These are phyloP conservation scores for Emmonsiellopsis sp. DNA, from an alignment of 2,329 filamentous ascomycete species.

Conservation along the genomic window DNA sequence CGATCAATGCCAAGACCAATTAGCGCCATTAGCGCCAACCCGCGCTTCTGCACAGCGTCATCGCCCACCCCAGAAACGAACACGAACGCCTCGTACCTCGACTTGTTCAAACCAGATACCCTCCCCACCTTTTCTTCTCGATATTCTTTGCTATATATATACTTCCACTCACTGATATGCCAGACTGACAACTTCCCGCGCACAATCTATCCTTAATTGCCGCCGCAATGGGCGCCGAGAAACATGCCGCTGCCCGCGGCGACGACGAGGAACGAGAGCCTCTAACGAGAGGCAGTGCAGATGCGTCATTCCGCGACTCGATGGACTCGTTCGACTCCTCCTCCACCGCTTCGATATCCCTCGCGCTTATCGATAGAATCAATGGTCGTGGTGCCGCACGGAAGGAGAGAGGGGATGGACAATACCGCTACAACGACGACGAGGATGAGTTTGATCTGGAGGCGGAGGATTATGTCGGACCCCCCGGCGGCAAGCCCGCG, in stretches of 20 bases:
- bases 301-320: background rate
- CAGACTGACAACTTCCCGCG: background rate
- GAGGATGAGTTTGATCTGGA: constrained; percentile 21
- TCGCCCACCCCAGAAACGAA: background rate
- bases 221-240: constrained; percentile 8
- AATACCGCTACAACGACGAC: constrained; percentile 8
- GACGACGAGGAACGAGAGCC: constrained; percentile 13
- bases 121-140: too few relatives aligned
- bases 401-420: background rate
- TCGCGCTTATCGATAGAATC: constrained; percentile 9
- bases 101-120: too few relatives aligned
- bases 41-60: too few relatives aligned
- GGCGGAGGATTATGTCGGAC: constrained; percentile 18
- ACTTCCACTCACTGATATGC: background rate
- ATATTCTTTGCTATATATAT: background rate
- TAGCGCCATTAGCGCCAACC: too few relatives aligned
- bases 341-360: constrained; percentile 13
- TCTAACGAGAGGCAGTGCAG: constrained; percentile 6
- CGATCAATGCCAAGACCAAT: background rate
- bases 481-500: constrained; percentile 5
- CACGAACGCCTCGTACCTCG: background rate
- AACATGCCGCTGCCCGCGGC: background rate
- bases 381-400: background rate
- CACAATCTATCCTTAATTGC: background rate
- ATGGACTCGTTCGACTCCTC: constrained; percentile 12